Evolutionary conservation across 1,284 basidiomycete genomes (phyloP).

Genomic region (Moniliella sp.): DNA sequence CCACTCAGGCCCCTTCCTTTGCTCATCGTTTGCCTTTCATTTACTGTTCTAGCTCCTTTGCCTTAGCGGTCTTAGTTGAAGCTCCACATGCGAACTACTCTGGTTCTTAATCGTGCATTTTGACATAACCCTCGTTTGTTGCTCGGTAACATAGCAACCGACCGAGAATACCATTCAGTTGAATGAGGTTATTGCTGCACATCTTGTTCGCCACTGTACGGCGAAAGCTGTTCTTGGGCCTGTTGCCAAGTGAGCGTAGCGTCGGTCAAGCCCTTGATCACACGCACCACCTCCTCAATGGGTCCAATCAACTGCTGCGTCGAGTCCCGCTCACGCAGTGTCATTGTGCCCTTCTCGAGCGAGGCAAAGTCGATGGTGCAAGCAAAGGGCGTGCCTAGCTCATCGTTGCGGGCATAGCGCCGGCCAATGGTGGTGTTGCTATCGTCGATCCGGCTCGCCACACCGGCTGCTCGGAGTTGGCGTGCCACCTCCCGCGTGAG

Average conservation of each 20-base stretch:
- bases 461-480: constrained; percentile 63
- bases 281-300: constrained; percentile 67
- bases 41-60: no score
- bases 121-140: background rate
- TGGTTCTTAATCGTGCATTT: background rate
- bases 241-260: constrained; percentile 46
- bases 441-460: constrained; percentile 82
- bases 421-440: constrained; percentile 84
- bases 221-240: constrained; percentile 51
- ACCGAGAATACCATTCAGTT: background rate
- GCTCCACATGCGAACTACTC: background rate
- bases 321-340: constrained; percentile 58
- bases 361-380: constrained; percentile 92
- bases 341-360: constrained; percentile 40
- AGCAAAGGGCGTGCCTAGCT: constrained; percentile 89
- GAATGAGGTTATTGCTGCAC: constrained; percentile 6
- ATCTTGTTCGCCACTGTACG: constrained; percentile 66
- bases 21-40: background rate
- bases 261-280: constrained; percentile 40
- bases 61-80: no score
- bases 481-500: constrained; percentile 67
- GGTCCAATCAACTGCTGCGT: constrained; percentile 76
- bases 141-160: background rate
- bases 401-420: constrained; percentile 91
- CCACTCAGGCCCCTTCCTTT: background rate